Conservation (phyloP, 768 basidiomycete genomes). For the Lactarius vividus region DNA sequence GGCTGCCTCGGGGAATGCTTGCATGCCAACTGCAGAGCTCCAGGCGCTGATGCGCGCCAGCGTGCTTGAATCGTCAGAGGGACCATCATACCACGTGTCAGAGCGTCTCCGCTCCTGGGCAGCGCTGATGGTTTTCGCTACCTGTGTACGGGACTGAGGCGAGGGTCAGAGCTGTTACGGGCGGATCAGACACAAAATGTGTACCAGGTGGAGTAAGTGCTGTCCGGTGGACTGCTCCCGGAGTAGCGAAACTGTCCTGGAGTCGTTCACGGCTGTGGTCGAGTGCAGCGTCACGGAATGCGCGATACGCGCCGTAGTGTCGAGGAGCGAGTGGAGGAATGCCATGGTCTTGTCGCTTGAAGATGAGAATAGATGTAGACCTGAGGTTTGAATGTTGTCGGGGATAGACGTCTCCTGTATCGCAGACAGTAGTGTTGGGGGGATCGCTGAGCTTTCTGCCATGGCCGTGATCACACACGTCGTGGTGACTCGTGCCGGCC, state of each 20-base stretch:
- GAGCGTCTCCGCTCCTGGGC: conserved; percentile 10
- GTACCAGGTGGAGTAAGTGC: conserved; percentile 22
- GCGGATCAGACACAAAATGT: neutral
- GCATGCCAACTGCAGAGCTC: conserved; percentile 23
- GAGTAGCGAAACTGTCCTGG: conserved; percentile 25
- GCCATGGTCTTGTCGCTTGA: conserved; percentile 19
- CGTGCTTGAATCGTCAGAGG: conserved; percentile 8
- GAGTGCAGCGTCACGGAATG: conserved; percentile 20
- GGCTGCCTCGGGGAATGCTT: conserved; percentile 12
- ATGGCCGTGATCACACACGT: neutral
- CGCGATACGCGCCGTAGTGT: conserved; percentile 14
- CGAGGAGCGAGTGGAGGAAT: conserved; percentile 18
- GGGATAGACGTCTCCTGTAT: conserved; percentile 14
- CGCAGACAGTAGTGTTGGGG: conserved; percentile 18
- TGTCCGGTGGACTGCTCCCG: conserved; percentile 24
- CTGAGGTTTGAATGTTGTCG: neutral
- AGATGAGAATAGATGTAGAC: conserved; percentile 18
- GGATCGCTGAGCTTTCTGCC: conserved; percentile 14
- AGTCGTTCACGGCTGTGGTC: conserved; percentile 15
- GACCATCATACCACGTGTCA: conserved; percentile 19
- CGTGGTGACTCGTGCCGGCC: conserved; percentile 37
- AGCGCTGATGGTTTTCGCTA: conserved; percentile 12
- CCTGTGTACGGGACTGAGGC: conserved; percentile 24
- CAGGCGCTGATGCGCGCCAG: conserved; percentile 17
- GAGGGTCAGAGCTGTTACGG: too few species aligned